A percentile compares a stretch with the other conserved stretches of the same genome.
phyloP scores from a whole-genome alignment of 176 grass and related monocot species.

The Elaeis guineensis region DNA sequence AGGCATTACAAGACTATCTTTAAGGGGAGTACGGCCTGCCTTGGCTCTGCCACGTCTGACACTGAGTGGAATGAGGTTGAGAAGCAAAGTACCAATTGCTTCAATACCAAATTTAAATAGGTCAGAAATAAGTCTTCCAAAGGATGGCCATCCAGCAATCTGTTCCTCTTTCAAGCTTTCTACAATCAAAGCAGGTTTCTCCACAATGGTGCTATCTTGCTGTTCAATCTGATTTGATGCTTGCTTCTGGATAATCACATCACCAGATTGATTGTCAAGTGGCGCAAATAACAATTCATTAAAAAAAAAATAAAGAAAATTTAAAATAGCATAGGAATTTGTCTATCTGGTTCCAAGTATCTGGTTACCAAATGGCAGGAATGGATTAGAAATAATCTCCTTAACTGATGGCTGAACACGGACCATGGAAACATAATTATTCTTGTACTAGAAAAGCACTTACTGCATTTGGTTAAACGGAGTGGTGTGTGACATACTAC shows the following conservation, averaged over 20 bases:
- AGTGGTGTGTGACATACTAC: constrained; percentile 12
- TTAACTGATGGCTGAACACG: too few species aligned
- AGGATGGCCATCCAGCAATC: constrained; percentile 71
- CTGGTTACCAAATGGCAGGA: too few species aligned
- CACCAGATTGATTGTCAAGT: too few species aligned
- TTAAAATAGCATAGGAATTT: too few species aligned
- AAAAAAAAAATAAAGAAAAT: too few species aligned
- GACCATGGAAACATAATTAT: too few species aligned
- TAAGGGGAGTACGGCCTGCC: constrained; percentile 47
- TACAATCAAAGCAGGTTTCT: constrained; percentile 54
- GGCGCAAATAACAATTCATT: too few species aligned
- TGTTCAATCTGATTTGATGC: constrained; percentile 31
- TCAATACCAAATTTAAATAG: constrained; percentile 64
- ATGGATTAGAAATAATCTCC: too few species aligned
- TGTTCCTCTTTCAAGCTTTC: constrained; percentile 88
- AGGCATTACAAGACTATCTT: constrained; percentile 72
- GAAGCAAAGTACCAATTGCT: constrained; percentile 59
- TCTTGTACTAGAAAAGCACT: too few species aligned
- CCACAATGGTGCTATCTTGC: constrained; percentile 19
- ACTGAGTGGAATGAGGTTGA: constrained; percentile 42
- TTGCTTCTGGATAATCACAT: constrained; percentile 38
- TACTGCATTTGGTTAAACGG: too few species aligned
- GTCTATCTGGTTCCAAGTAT: too few species aligned
- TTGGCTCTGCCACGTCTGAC: constrained; percentile 30
- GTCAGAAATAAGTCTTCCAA: constrained; percentile 74